A percentile compares a stretch with the other conserved stretches of the same genome.
These are phyloP conservation scores for Brassica balearica DNA, from an alignment of 441 rosid species.

Conservation along the genomic window DNA sequence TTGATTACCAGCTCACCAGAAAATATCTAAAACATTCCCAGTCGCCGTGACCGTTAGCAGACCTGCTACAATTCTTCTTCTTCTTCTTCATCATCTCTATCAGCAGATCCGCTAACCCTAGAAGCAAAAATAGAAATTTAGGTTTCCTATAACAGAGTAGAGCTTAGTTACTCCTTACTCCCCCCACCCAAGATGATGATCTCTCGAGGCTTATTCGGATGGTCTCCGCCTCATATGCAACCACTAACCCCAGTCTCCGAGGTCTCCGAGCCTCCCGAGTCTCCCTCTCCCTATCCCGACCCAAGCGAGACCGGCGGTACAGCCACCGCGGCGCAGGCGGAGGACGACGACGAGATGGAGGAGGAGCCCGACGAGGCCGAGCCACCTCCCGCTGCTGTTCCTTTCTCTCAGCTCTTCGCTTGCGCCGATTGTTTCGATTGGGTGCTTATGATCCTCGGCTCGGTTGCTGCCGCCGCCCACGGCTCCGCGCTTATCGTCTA, in stretches of 20 bases:
- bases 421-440: slow-evolving; percentile 93
- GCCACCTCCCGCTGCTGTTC: slow-evolving; percentile 96
- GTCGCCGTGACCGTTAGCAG: no score
- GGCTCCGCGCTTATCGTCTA: slow-evolving; percentile 95
- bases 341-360: slow-evolving; percentile 76
- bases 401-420: slow-evolving; percentile 83
- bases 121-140: no score
- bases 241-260: slow-evolving; percentile 98
- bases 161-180: no score
- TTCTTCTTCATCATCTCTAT: no score
- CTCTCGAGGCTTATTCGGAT: slow-evolving; percentile 89
- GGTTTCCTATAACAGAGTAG: no score
- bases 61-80: no score
- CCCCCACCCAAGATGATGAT: no score
- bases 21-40: no score
- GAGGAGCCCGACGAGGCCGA: slow-evolving; percentile 88
- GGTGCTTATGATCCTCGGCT: slow-evolving; percentile 90
- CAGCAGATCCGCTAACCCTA: no score
- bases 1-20: no score
- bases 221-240: slow-evolving; percentile 99
- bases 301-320: slow-evolving; percentile 55
- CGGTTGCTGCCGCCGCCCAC: slow-evolving; percentile 94
- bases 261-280: slow-evolving; percentile 99
- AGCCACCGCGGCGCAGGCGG: slow-evolving; percentile 57
- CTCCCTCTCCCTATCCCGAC: slow-evolving; percentile 94